These are phyloP conservation scores for Colletotrichum chrysophilum DNA, from an alignment of 2,329 filamentous ascomycete genomes.

Conservation along the genomic window DNA sequence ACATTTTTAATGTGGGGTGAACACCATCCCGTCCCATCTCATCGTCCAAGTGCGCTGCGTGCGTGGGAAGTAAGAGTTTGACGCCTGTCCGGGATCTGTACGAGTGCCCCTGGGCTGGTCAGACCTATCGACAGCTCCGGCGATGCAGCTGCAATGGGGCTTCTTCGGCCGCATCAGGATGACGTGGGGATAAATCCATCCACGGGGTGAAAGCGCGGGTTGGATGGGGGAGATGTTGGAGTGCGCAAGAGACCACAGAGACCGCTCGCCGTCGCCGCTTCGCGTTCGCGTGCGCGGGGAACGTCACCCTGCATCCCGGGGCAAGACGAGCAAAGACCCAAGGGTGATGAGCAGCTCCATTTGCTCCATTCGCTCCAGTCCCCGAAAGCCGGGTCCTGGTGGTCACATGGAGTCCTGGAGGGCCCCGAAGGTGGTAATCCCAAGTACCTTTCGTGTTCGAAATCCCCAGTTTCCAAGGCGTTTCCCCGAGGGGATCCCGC, in stretches of 20 bases:
- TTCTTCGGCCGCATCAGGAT: conserved; percentile 17
- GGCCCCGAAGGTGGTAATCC: neutral
- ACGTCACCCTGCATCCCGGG: conserved; percentile 18
- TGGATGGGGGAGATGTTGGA: neutral
- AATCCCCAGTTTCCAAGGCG: neutral
- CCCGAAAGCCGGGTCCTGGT: neutral
- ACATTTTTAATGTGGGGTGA: conserved; percentile 12
- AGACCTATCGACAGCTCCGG: neutral
- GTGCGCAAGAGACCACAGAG: neutral
- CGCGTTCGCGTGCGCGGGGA: conserved; percentile 2
- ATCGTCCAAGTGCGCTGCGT: neutral
- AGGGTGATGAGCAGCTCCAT: neutral
- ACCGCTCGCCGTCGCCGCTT: neutral
- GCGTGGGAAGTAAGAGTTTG: conserved; percentile 8
- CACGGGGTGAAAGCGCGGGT: conserved; percentile 2
- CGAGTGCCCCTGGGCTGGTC: neutral
- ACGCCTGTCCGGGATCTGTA: neutral
- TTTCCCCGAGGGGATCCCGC: conserved; percentile 14
- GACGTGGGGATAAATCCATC: conserved; percentile 6
- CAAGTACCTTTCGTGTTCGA: neutral
- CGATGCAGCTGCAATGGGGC: conserved; percentile 5
- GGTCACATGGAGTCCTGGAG: neutral
- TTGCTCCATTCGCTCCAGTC: neutral
- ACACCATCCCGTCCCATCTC: neutral
- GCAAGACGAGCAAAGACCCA: neutral